These are phyloP conservation scores for Solanum chaucha DNA, from an alignment of 257 asterid species.

Conservation along the genomic window DNA sequence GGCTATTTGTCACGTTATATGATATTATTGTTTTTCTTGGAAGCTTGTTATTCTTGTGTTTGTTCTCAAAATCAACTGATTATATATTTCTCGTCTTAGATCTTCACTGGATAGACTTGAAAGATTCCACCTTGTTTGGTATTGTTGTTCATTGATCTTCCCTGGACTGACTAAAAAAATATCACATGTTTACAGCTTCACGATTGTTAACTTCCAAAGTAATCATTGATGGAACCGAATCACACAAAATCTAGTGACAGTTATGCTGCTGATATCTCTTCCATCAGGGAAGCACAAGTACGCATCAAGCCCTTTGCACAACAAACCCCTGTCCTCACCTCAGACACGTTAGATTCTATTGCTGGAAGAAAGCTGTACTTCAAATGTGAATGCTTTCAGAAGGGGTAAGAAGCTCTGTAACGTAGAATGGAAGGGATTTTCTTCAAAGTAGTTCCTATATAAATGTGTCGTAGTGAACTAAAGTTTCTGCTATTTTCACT, in stretches of 20 bases:
- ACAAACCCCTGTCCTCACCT: constrained; percentile 65
- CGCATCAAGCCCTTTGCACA: constrained; percentile 45
- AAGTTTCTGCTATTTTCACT: background rate
- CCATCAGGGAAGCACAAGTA: constrained; percentile 60
- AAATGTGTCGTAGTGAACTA: background rate
- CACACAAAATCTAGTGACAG: constrained; percentile 11
- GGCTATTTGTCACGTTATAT: background rate
- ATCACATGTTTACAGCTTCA: background rate
- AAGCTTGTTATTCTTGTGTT: background rate
- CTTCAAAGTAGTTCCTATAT: background rate
- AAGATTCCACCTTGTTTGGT: background rate
- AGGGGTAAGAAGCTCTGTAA: constrained; percentile 51
- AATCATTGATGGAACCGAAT: constrained; percentile 42
- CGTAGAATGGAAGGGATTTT: background rate
- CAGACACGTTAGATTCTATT: constrained; percentile 58
- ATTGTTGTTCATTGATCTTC: background rate
- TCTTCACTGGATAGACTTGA: background rate
- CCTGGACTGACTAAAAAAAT: background rate
- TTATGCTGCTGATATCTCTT: constrained; percentile 75
- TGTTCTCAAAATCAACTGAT: background rate
- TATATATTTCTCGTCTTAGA: background rate
- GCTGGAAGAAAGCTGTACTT: constrained; percentile 66
- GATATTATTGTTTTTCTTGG: background rate
- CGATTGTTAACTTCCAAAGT: background rate
- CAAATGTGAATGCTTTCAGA: constrained; percentile 91